Evolutionary conservation across 108 stramenopile genomes (phyloP), one percentile per base, ranked within the genome.

Genomic region (Fragilariopsis cylindrus): DNA sequence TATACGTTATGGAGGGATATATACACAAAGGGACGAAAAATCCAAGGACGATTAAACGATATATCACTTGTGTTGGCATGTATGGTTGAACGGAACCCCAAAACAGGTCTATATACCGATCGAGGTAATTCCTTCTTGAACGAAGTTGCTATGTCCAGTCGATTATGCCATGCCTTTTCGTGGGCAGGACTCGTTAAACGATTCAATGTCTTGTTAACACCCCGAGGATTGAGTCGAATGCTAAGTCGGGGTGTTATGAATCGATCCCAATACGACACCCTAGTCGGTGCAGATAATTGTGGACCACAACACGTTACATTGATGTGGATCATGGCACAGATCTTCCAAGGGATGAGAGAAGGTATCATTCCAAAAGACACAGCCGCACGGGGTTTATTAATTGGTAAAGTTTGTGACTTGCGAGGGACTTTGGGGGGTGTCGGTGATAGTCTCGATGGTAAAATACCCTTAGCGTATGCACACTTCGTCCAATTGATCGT

Each of bases 401-500:
- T 53, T n/a, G 19, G 30, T 1, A 15, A 53, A 53, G 21, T n/a
- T 16, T 45, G n/a, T 18, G 52, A 54, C 12, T 12, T 70, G 15
- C 48, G 45, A 2, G 69, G 69, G 0, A 16, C 48, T 46, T 40
- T 63, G 75, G 19, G 43, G 2, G 69, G 52, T 15, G 16, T 70
- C 1, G 52, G 19, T 19, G 48, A 19, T 30, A n/a, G 21, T 18
- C 47, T 70, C 44, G 76, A 73, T 55, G 77, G 54, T 9, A 49
- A 80, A 9, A 83, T 81, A 64, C 79, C 81, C 41, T 50, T 86
- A 1, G 82, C 81, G 5, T 86, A 86, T 73, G 74, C 80, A 19
- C 85, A 86, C 41, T 49, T 83, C 43, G 85, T 86, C 41, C 85
- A 86, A 52, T 54, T 83, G 7, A 21, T 86, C 21, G 85, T 86